Base-by-base conservation (phyloP, 108 stramenopile species). In the Cyclotella sp. region DNA sequence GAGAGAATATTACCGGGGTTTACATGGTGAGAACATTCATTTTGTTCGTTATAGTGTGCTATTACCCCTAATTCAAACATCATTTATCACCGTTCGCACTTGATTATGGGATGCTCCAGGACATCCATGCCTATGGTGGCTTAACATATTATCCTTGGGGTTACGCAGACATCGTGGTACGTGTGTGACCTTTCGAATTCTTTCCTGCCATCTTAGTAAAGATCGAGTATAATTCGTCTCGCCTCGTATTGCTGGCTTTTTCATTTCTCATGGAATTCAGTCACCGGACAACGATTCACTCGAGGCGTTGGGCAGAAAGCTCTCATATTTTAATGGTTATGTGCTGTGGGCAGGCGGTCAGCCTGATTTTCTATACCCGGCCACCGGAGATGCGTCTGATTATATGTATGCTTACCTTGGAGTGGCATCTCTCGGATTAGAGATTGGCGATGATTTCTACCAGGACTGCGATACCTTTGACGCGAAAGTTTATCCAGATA, bases 71-170 rank as follows among this genome's bases (percentile, higher is more conserved):
- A 21, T 26, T 10, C 24, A 7, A 14, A 58, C 16, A 14, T 3
- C n/a, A n/a, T n/a, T n/a, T n/a, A n/a, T n/a, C n/a, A n/a, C n/a
- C n/a, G n/a, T n/a, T n/a, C n/a, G n/a, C n/a, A n/a, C n/a, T n/a
- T n/a, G n/a, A n/a, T n/a, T n/a, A 1, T 24, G 4, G 26, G 26
- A 58, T 58, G 19, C 21, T 19, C 13, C 40, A 63, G 61, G 86
- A 89, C 70, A 54, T 89, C 13, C 87, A 87, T 51, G 47, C 83
- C 12, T 82, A 44, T 44, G 87, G 89, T 24, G 69, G 72, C 0
- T 73, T 64, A 9, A 79, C 79, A n/a, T 77, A 74, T 34, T 84
- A 70, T 77, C 85, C 87, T 12, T 90, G 87, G 85, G 83, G 81
- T 0, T 76, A 75, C 63, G 53, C 22, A 9, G 61, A 84, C 60